phyloP scores from a whole-genome alignment of 208 protist species.

The Leptomonas pyrrhocoris region DNA sequence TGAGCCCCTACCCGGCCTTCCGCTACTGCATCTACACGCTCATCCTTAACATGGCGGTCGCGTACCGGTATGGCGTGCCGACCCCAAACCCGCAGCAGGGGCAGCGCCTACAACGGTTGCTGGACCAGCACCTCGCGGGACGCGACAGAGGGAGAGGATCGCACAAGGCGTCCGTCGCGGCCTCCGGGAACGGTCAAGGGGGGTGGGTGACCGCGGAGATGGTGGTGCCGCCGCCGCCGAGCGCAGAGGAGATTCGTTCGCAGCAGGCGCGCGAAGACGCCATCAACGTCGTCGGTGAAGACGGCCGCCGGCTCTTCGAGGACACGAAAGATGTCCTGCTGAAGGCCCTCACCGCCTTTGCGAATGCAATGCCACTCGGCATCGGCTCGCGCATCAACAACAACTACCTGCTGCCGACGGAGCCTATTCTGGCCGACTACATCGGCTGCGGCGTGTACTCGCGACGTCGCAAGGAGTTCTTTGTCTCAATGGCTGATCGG shows the following conservation, averaged over 20 bases:
- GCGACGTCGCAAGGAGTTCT: slow-evolving; percentile 48
- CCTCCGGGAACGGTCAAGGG: neutral
- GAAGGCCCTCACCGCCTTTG: slow-evolving; percentile 28
- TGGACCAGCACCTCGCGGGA: neutral
- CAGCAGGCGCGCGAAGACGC: slow-evolving; percentile 4
- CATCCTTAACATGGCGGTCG: neutral
- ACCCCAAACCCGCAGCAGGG: neutral
- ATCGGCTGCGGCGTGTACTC: slow-evolving; percentile 37
- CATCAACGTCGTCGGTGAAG: slow-evolving; percentile 18
- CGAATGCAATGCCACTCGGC: slow-evolving; percentile 35
- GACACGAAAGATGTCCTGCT: slow-evolving; percentile 33
- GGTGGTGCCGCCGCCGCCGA: slow-evolving; percentile 7
- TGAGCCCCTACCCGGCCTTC: slow-evolving; percentile 33
- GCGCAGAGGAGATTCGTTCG: neutral
- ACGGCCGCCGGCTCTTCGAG: slow-evolving; percentile 20
- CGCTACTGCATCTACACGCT: slow-evolving; percentile 16
- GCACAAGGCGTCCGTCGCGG: neutral
- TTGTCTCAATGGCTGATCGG: slow-evolving; percentile 57
- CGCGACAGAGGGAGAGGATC: neutral
- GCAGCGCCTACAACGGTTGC: neutral
- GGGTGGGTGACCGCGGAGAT: slow-evolving; percentile 24
- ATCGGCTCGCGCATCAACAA: slow-evolving; percentile 42
- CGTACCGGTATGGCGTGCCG: neutral
- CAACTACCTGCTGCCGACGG: slow-evolving; percentile 43
- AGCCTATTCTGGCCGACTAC: slow-evolving; percentile 35